Evolutionary conservation across 208 protist species (phyloP), one percentile per base, ranked within the genome.

Genomic region (Zelonia costaricensis): DNA sequence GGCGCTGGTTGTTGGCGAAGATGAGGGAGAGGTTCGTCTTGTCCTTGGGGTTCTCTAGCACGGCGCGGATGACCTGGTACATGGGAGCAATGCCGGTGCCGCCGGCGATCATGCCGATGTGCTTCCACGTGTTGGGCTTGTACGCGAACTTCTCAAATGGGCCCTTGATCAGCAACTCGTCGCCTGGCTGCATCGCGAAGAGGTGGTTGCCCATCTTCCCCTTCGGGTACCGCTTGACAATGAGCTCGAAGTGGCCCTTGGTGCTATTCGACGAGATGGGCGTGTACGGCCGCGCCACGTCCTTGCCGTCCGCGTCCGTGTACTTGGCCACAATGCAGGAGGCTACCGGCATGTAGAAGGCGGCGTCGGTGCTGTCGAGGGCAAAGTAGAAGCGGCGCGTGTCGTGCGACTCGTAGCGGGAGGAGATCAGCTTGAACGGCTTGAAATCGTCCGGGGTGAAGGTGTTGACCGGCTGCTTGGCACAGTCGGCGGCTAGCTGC

Each of bases 41-140:
- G 56, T 95, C 94, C 69, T 81, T 84, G 15, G 72, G 61, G 72
- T 96, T 91, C 45, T 84, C 66, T 48, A 91, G 62, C 31, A 97
- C 73, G 47, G 77, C 80, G 18, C 74, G 76, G 46, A 94, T 69
- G 46, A 96, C 68, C 80, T 98, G 94, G 58, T 92, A 92, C 79
- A 96, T 92, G 13, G 95, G 93, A 10, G 94, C 76, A 58, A 98
- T 97, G 62, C 93, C 95, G 28, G 92, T 97, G 33, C 95, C 95
- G 18, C 80, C 80, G 2, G 86, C 86, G 10, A 97, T 86, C 90
- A 97, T 96, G 42, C 91, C 92, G 4, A 97, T 70, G 62, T 94
- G 82, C 62, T 85, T 87, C 69, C 90, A 97, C 83, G 88, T 84
- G 44, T 80, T 88, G 33, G 82, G 69, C 63, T 76, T 83, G 76